Base-by-base conservation (phyloP, 768 basidiomycete genomes). In the Sistotremastrum niveocremeum region DNA sequence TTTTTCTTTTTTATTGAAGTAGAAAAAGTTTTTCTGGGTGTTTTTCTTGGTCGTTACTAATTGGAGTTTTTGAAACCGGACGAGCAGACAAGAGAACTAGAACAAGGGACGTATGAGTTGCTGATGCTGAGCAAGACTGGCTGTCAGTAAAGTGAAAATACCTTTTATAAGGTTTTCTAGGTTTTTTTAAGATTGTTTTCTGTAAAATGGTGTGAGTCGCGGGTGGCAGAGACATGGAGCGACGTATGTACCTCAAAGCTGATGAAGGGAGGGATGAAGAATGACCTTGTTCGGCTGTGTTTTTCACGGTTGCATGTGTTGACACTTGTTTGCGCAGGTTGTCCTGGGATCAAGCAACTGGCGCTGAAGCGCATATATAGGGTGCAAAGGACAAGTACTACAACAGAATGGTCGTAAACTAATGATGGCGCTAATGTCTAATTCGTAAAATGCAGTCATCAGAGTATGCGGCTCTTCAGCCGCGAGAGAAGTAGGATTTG, bases 401-500 rank as follows among this genome's bases (percentile, higher is more conserved):
- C 20, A 20, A 20, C 20, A 20, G 20, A 20, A 20, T 20, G 20
- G 20, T 20, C 20, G 20, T 20, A 20, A 20, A 20, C 20, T 20
- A 20, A 20, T 20, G 20, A 20, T 20, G 20, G 20, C 20, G 20
- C 20, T 20, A 20, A 20, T 20, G 20, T 20, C 20, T 20, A 20
- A 20, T 20, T 20, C 20, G 20, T 20, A 20, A 20, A 20, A 20
- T 20, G 20, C 20, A 20, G 20, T 20, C 45, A 50, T 32, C 36
- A 41, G 35, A 42, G 51, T 12, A 41, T 43, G 49, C 31, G 44
- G 40, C 37, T 20, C 20, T n/a, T 76, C 63, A 86, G 51, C 84
- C 85, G 49, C 85, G 76, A 49, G 79, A 83, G 63, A 91, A 89
- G 65, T 91, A 91, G 30, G 85, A 77, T 62, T 81, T 86, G 48